phyloP scores from a whole-genome alignment of 176 grass and related monocot genomes.

The Zea luxurians region DNA sequence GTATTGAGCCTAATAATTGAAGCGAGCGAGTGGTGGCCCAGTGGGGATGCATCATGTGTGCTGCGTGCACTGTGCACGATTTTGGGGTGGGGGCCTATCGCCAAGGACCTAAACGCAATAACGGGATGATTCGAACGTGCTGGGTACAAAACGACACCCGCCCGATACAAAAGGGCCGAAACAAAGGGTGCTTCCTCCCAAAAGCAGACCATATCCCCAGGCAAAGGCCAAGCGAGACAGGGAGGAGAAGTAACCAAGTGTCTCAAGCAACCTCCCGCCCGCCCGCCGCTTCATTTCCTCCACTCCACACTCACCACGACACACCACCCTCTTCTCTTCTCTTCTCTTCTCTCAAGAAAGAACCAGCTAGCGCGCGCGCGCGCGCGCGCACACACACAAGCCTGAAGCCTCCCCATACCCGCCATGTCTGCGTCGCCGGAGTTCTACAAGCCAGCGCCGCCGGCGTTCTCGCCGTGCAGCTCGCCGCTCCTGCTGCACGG shows the following conservation, averaged over 20 bases:
- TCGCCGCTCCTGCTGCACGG: constrained; percentile 42
- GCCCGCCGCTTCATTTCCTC: neutral
- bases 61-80: neutral
- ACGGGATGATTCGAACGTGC: neutral
- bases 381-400: too few relatives aligned
- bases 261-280: constrained; percentile 32
- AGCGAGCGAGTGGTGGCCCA: neutral
- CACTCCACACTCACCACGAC: constrained; percentile 1
- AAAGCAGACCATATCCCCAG: constrained; percentile 52
- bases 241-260: constrained; percentile 9
- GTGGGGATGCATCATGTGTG: neutral
- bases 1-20: neutral
- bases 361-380: neutral
- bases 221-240: constrained; percentile 1
- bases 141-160: constrained; percentile 40
- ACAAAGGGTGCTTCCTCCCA: constrained; percentile 39
- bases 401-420: too few relatives aligned
- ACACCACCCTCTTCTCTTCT: neutral
- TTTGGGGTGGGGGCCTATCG: neutral
- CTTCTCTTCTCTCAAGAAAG: constrained; percentile 8
- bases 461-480: constrained; percentile 51
- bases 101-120: constrained; percentile 48
- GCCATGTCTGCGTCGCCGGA: constrained; percentile 69
- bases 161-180: constrained; percentile 39
- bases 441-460: constrained; percentile 56